These are phyloP conservation scores for Breynia disticha DNA, from an alignment of 441 rosid genomes.

Conservation along the genomic window DNA sequence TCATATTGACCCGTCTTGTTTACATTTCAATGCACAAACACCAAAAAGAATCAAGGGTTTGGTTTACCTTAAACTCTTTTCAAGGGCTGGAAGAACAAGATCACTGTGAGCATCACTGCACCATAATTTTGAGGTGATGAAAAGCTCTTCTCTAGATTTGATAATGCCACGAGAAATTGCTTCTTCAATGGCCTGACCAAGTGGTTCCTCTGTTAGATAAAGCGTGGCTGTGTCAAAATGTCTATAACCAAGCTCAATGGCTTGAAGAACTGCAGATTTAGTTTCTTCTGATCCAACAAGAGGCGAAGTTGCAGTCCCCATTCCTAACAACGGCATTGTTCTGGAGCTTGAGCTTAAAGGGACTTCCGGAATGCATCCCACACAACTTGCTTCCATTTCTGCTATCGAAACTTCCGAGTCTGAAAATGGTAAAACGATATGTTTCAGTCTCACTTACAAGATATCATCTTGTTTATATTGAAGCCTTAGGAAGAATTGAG, in stretches of 20 bases:
- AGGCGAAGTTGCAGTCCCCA: constrained; percentile 36
- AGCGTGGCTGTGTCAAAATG: constrained; percentile 51
- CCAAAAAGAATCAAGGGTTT: too few species aligned
- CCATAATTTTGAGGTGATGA: constrained; percentile 51
- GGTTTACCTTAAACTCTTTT: constrained; percentile 19
- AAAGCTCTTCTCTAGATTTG: constrained; percentile 43
- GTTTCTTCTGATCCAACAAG: constrained; percentile 19
- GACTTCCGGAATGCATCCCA: constrained; percentile 18
- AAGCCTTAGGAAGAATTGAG: neutral
- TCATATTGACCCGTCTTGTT: too few species aligned
- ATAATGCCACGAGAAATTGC: constrained; percentile 35
- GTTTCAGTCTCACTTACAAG: neutral
- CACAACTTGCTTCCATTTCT: constrained; percentile 11
- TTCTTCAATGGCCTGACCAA: constrained; percentile 51
- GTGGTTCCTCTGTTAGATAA: constrained; percentile 39
- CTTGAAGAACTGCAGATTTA: constrained; percentile 34
- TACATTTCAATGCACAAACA: too few species aligned
- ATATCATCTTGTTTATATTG: neutral
- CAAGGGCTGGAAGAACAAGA: constrained; percentile 40
- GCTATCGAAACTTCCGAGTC: neutral
- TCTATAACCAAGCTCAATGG: constrained; percentile 47
- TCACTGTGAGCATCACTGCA: constrained; percentile 47
- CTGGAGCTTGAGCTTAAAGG: constrained; percentile 12
- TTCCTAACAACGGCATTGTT: constrained; percentile 35
- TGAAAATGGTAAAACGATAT: neutral